A percentile compares a stretch with the other conserved stretches of the same genome.
Evolutionary conservation across 1,139 yeast genomes (phyloP).

Genomic region (Nadsonia commutata): DNA sequence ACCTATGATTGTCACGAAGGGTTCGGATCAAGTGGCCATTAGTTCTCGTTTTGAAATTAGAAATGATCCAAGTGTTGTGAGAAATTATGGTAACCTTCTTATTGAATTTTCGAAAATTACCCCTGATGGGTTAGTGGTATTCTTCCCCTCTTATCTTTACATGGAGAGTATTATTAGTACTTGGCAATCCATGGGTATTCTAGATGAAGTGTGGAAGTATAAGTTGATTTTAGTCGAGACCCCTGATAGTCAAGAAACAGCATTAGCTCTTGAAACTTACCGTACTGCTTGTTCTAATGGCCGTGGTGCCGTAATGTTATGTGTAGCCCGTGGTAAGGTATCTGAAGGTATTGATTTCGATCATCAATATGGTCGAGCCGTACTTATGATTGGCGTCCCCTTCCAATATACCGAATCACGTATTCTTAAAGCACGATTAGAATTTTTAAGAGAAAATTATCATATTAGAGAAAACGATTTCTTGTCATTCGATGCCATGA

Average conservation of each 20-base stretch:
- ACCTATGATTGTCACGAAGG: conserved; percentile 93
- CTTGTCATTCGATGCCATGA: conserved; percentile 95
- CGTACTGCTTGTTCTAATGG: conserved; percentile 96
- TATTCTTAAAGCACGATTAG: conserved; percentile 84
- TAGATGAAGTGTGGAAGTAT: conserved; percentile 97
- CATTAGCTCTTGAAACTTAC: conserved; percentile 86
- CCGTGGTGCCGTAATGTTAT: conserved; percentile 85
- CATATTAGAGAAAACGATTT: conserved; percentile 90
- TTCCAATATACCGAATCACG: conserved; percentile 97
- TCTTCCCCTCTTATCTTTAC: conserved; percentile 89
- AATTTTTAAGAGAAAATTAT: conserved; percentile 81
- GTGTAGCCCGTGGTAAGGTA: conserved; percentile 98
- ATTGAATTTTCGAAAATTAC: conserved; percentile 90
- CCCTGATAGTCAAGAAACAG: conserved; percentile 97
- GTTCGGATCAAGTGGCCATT: conserved; percentile 93
- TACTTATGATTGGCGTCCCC: conserved; percentile 96
- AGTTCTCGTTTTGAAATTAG: conserved; percentile 93
- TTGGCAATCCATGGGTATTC: conserved; percentile 97
- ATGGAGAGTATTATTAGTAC: conserved; percentile 96
- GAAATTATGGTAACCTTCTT: conserved; percentile 86
- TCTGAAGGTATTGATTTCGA: conserved; percentile 99
- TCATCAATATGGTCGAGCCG: conserved; percentile 95
- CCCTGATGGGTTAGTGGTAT: conserved; percentile 96
- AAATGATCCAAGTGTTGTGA: conserved; percentile 92
- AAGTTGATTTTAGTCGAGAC: conserved; percentile 93